Evolutionary conservation across 495 filamentous ascomycete species (phyloP), one percentile per base, ranked within the genome.

Genomic region (Annulohypoxylon moriforme): DNA sequence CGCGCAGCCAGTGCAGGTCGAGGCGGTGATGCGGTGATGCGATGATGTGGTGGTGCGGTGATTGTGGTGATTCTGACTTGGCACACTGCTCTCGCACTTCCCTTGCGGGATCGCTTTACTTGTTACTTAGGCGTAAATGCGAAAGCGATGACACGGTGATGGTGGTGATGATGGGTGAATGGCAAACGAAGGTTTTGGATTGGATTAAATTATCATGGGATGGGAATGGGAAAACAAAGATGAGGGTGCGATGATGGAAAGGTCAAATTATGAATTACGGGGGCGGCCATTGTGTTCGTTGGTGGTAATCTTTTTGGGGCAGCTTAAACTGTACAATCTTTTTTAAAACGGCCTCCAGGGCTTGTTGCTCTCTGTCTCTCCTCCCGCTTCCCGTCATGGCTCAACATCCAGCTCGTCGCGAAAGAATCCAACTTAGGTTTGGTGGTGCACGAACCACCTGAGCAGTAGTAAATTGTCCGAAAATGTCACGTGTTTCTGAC

Each of bases 221-320:
- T 60, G 56, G 68, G 62, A 71, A 75, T 61, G 36, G 36, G 36
- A 44, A 60, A 68, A 60, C 36, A 68, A 47, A 62, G 67, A 66
- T 68, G 67, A 65, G 71, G 63, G 61, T 63, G 67, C 47, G 60
- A 72, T 71, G 72, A 72, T 71, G 72, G 73, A 61, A 70, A 74
- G 74, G 76, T 66, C 64, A 67, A 70, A 72, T 71, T 75, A 74
- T 75, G 71, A 76, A 76, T 76, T 78, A 76, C 76, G 74, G 76
- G 76, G 76, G 74, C 58, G 69, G 73, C 74, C 76, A 76, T 76
- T 76, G 71, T 76, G 67, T 42, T 69, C 64, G 67, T 69, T 69
- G 67, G 74, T 76, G 71, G 71, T 71, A 70, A 76, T 73, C 40
- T 60, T 68, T 77, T 78, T 76, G 76, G 76, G 76, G 76, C 74